Evolutionary conservation across 495 filamentous ascomycete genomes (phyloP), one percentile per base, ranked within the genome.

Genomic region (Niebla homalea): DNA sequence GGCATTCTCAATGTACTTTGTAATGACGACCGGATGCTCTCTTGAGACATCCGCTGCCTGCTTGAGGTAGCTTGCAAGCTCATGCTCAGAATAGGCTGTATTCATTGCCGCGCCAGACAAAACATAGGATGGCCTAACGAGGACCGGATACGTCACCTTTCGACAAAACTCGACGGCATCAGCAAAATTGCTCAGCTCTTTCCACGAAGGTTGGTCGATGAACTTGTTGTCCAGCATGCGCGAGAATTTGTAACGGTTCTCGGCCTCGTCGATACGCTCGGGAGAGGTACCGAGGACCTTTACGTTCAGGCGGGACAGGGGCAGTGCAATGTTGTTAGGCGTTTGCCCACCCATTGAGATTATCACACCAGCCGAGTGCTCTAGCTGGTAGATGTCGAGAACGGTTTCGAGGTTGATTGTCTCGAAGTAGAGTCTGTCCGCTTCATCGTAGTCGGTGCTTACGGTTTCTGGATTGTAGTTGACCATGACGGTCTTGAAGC

Each of bases 61-160:
- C 63, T 87, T 80, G 8, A 98, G 75, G 70, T 95, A 96, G 49
- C 78, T 84, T 57, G 87, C 89, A 36, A 98, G 76, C 55, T 97
- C 92, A 57, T 85, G 78, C 67, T 89, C 75, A 54, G 84, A 92
- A 64, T 86, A 89, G 45, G 96, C 93, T n/a, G 93, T 94, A 65
- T 94, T 98, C 92, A 98, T 98, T 52, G 92, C 92, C 54, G 92
- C 92, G 52, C 92, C 92, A 19, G 92, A 97, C 23, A 98, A 83
- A 25, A 98, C 92, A 60, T 98, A 98, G n/a, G 84, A 89, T 11
- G 92, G 92, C 47, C 92, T 83, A 36, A 97, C 90, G 23, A 96
- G 76, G 44, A 98, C 92, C 21, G 92, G 92, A 66, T 96, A 98
- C 55, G 78, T 79, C 49, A 95, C 92, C 66, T 84, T 80, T 19